Base-by-base conservation (phyloP, 768 basidiomycete species). In the Suillus subalutaceus region DNA sequence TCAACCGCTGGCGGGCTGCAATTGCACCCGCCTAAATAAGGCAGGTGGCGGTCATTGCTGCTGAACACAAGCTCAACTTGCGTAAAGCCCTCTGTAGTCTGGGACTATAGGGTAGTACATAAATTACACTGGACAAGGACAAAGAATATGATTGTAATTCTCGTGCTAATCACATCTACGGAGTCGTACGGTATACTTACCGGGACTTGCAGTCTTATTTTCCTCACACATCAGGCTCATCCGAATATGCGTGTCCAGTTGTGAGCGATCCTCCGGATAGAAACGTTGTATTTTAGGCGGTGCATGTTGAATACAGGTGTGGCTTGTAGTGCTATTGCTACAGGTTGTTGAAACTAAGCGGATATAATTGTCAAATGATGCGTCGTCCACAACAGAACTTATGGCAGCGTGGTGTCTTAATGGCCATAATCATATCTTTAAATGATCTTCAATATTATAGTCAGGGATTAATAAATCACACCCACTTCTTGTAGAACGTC, bases 401-500 rank as follows among this genome's bases (percentile, higher is more conserved):
- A 58, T 26, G 26, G 26, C 38, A 32, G 38, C 35, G 6, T 41
- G n/a, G 46, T 15, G 37, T 37, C 35, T 69, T 68, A 76, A 64
- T 74, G 80, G 55, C 75, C 75, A 71, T 86, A 86, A 67, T 86
- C 85, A 63, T 86, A 86, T 72, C 85, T 86, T 67, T 32, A 62
- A 63, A 67, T 30, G 48, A 48, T 48, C 20, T 55, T 73, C 48
- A 74, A 41, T 7, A 57, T 44, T 32, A 48, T 30, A 2, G n/a
- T 48, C 56, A 13, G 37, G 41, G 60, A 40, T 18, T 26, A 32
- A 9, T 20, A 13, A 32, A 48, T 70, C 10, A 26, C 43, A 72
- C 89, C 62, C 69, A 93, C 94, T 93, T 94, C 72, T 80, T 87
- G 76, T 94, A 97, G 73, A 97, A 97, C 1, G 83, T 85, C 76